phyloP scores from a whole-genome alignment of 768 basidiomycete genomes.

The Clitopilus hobsonii region DNA sequence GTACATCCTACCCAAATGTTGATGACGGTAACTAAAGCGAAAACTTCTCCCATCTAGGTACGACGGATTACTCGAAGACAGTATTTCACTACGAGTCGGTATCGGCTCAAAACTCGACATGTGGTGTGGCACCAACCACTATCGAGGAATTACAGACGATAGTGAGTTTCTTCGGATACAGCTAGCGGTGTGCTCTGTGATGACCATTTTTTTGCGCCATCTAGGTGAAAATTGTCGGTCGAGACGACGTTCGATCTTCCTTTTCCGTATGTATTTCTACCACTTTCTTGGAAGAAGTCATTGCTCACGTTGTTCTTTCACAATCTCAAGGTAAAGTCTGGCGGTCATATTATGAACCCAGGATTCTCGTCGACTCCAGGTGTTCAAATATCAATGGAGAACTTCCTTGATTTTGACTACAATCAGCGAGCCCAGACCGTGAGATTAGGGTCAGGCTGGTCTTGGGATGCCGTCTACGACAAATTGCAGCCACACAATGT shows the following conservation, averaged over 20 bases:
- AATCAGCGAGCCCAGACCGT: conserved; percentile 32
- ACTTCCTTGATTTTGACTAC: conserved; percentile 42
- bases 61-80: neutral
- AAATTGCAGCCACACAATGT: conserved; percentile 40
- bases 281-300: too few relatives aligned
- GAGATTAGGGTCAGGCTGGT: conserved; percentile 37
- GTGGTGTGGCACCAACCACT: neutral
- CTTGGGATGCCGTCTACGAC: conserved; percentile 63
- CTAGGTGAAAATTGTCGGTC: neutral
- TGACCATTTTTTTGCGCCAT: neutral
- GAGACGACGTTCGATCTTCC: neutral
- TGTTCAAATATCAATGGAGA: conserved; percentile 51
- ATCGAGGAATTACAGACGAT: neutral
- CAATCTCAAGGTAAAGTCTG: conserved; percentile 53
- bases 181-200: neutral
- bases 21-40: too few relatives aligned
- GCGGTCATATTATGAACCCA: conserved; percentile 51
- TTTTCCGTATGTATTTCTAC: neutral
- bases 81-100: neutral
- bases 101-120: neutral
- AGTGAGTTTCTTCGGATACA: neutral
- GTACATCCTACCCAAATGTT: neutral
- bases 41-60: neutral
- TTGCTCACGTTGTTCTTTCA: neutral
- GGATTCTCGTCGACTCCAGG: conserved; percentile 58